Base-by-base conservation (phyloP, 805 yeast genomes). In the Zygosaccharomyces siamensis region DNA sequence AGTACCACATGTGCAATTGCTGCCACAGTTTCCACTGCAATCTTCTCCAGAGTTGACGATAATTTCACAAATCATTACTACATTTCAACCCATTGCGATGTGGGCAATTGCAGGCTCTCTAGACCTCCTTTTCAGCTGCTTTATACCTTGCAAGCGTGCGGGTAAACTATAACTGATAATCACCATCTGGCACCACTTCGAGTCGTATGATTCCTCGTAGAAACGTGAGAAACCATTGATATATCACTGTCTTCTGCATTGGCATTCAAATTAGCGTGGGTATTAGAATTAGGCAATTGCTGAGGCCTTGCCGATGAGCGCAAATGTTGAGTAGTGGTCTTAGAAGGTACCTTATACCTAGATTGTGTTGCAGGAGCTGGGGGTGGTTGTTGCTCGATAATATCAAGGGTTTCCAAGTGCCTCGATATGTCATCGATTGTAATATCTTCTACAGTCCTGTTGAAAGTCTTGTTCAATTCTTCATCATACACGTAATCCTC, bases 341-440 rank as follows among this genome's bases (percentile, higher is more conserved):
- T 60, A 5, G 68, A 55, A 12, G 68, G 68, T 20, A 61, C 58
- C 49, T 60, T 62, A 52, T 63, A 62, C 48, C 51, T 56, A 36
- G 31, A 21, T 27, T 24, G 38, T 10, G 26, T 18, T n/a, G 30
- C 33, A 30, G 39, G 32, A 5, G 43, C 36, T 12, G 30, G 28
- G 33, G 27, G 40, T 28, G 45, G 45, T 51, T 50, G 23, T 21
- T 50, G 42, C 39, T 61, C 59, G 31, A 60, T 56, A 12, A 66
- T 58, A 16, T 67, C 72, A 24, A 67, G 54, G 6, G 68, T 64
- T 51, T 67, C 70, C 43, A 67, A 52, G 39, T 67, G 70, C 44
- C 69, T 59, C 1, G 72, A 67, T 6, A 67, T 65, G 35, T 67
- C 72, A 55, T 66, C 70, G 45, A 67, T 65, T 5, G 72, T 66